phyloP scores from a whole-genome alignment of 805 yeast species.

The Wickerhamomyces subpelliculosus region DNA sequence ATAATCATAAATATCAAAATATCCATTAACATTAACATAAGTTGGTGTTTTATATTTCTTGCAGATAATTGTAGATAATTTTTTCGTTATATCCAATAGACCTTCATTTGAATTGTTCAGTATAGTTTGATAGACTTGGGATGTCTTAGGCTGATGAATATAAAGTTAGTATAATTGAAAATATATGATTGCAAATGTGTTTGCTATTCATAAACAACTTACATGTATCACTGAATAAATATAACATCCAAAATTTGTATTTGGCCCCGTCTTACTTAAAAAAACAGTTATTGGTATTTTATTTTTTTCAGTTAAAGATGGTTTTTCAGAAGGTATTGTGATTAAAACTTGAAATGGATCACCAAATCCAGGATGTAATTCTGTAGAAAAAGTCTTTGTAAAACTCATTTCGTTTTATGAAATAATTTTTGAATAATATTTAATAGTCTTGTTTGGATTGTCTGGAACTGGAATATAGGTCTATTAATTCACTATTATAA shows the following conservation, averaged over 20 bases:
- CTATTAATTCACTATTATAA: no score
- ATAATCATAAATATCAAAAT: constrained; percentile 28
- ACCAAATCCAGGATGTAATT: constrained; percentile 8
- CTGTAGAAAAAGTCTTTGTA: constrained; percentile 5
- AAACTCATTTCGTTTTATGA: neutral
- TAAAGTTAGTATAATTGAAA: neutral
- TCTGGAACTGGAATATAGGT: no score
- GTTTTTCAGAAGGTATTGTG: constrained; percentile 5
- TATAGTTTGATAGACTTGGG: constrained; percentile 33
- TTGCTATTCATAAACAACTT: constrained; percentile 6
- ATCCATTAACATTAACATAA: constrained; percentile 39
- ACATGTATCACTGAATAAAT: constrained; percentile 35
- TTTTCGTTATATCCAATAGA: constrained; percentile 35
- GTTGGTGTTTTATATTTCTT: constrained; percentile 35
- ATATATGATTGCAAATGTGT: neutral
- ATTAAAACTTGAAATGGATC: constrained; percentile 7
- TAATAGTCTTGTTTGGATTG: no score
- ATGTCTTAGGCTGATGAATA: constrained; percentile 3
- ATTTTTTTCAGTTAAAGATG: neutral
- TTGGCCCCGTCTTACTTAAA: constrained; percentile 26
- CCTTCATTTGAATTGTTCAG: constrained; percentile 35
- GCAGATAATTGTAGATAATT: constrained; percentile 34
- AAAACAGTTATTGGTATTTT: constrained; percentile 30
- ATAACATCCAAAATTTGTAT: constrained; percentile 32
- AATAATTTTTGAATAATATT: no score